A percentile compares a stretch with the other conserved stretches of the same genome.
Evolutionary conservation across 176 grass and related monocot genomes (phyloP).

Genomic region (Guadua angustifolia): DNA sequence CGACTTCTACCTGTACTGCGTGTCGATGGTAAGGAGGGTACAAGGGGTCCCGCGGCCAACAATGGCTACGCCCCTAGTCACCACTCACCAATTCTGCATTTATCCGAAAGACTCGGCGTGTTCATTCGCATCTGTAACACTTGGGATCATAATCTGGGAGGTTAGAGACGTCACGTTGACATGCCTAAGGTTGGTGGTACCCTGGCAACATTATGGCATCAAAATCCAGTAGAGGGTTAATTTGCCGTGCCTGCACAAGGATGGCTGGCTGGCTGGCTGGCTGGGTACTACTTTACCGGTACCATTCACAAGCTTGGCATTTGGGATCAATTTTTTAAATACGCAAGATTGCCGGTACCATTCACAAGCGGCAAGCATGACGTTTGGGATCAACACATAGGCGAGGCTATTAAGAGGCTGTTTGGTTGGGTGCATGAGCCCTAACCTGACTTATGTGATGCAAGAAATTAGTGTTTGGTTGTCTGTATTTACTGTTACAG

Average conservation of each 20-base stretch:
- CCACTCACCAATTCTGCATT: not conserved
- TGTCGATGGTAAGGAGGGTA: no score
- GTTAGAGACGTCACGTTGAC: slow-evolving; percentile 19
- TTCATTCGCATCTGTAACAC: slow-evolving; percentile 3
- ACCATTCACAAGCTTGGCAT: not conserved
- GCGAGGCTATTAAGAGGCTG: not conserved
- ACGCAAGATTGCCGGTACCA: not conserved
- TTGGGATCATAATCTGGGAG: slow-evolving; percentile 2
- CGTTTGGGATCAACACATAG: not conserved
- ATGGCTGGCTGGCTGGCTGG: not conserved
- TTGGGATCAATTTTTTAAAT: not conserved
- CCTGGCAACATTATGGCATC: slow-evolving; percentile 13
- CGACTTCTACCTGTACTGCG: no score
- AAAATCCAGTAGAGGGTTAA: not conserved
- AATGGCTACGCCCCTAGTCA: no score
- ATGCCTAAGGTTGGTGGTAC: not conserved
- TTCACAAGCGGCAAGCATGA: not conserved
- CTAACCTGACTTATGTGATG: no score
- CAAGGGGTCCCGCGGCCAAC: no score
- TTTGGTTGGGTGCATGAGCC: no score
- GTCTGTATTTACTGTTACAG: no score
- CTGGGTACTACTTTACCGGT: not conserved
- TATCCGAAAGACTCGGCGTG: not conserved
- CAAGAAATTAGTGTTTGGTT: no score
- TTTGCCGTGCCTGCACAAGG: not conserved